A percentile compares a stretch with the other conserved stretches of the same genome.
These are phyloP conservation scores for Phlyctochytrium bullatum DNA, from an alignment of 192 early-diverging fungal genomes.

Conservation along the genomic window DNA sequence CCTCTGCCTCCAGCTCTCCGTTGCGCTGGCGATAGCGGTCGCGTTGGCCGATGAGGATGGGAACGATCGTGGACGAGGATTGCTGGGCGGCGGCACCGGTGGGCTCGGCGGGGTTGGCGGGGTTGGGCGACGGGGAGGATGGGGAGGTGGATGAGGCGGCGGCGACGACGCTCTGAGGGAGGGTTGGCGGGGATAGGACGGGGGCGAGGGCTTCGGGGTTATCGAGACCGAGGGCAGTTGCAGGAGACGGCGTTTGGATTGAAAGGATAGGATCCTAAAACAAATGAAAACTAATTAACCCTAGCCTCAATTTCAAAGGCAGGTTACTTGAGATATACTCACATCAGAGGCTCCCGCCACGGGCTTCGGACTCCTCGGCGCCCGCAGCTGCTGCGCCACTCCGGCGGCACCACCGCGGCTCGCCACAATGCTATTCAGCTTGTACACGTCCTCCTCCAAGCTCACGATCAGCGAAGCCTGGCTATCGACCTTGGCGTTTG, in stretches of 20 bases:
- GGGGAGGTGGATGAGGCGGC: background rate
- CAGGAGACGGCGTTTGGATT: background rate
- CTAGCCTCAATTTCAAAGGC: too few relatives aligned
- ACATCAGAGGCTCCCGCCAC: too few relatives aligned
- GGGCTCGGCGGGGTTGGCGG: background rate
- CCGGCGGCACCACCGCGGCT: too few relatives aligned
- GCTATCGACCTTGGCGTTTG: slow-evolving; percentile 47
- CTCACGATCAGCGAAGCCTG: slow-evolving; percentile 54
- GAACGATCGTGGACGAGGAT: slow-evolving; percentile 58
- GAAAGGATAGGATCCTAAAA: slow-evolving; percentile 3
- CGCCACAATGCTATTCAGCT: slow-evolving; percentile 33
- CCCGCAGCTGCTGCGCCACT: too few relatives aligned
- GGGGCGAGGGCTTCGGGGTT: background rate
- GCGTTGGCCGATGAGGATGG: slow-evolving; percentile 84
- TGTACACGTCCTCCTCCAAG: slow-evolving; percentile 51
- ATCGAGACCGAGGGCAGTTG: background rate
- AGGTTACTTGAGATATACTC: too few relatives aligned
- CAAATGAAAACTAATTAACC: too few relatives aligned
- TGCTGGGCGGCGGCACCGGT: slow-evolving; percentile 5
- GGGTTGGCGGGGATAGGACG: background rate
- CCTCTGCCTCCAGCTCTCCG: slow-evolving; percentile 73
- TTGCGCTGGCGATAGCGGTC: slow-evolving; percentile 87
- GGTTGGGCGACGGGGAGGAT: background rate
- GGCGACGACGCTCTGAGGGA: background rate
- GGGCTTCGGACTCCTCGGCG: too few relatives aligned